Evolutionary conservation across 2,329 filamentous ascomycete species (phyloP).

Genomic region (Beauveria pseudobassiana): DNA sequence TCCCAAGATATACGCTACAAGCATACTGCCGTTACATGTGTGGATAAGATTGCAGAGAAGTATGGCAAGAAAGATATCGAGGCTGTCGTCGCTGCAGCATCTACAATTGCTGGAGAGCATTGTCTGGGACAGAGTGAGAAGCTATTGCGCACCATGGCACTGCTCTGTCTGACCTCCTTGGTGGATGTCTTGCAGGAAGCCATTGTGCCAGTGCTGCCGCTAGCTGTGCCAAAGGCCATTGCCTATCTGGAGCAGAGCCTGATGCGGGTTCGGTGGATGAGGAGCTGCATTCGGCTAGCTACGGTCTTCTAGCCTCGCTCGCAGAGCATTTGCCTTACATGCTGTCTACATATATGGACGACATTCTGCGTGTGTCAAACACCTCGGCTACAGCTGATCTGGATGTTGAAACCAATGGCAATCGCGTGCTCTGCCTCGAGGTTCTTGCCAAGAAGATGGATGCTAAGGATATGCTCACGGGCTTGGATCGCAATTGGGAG

Average conservation of each 20-base stretch:
- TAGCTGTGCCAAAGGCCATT: slow-evolving; percentile 64
- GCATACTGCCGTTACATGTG: slow-evolving; percentile 78
- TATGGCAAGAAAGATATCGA: slow-evolving; percentile 88
- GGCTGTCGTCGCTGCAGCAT: slow-evolving; percentile 66
- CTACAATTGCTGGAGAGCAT: slow-evolving; percentile 66
- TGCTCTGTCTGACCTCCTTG: slow-evolving; percentile 81
- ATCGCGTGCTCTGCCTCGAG: slow-evolving; percentile 60
- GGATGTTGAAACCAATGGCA: slow-evolving; percentile 54
- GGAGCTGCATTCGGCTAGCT: slow-evolving; percentile 74
- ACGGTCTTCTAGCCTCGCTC: slow-evolving; percentile 70
- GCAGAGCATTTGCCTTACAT: slow-evolving; percentile 84
- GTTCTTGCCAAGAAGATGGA: slow-evolving; percentile 72
- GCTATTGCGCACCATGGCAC: slow-evolving; percentile 71
- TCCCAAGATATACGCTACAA: slow-evolving; percentile 69
- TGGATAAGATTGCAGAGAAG: slow-evolving; percentile 88
- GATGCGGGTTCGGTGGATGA: slow-evolving; percentile 45
- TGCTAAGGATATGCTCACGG: slow-evolving; percentile 65
- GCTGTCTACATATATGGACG: slow-evolving; percentile 69
- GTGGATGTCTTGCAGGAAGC: slow-evolving; percentile 82
- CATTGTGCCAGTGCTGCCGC: slow-evolving; percentile 75
- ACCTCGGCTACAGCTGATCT: slow-evolving; percentile 58
- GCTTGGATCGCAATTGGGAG: slow-evolving; percentile 65
- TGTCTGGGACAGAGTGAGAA: slow-evolving; percentile 70
- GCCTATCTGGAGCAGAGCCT: slow-evolving; percentile 59
- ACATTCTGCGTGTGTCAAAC: slow-evolving; percentile 64